Evolutionary conservation across 2,329 filamentous ascomycete species (phyloP).

Genomic region (Aspergillus sp.): DNA sequence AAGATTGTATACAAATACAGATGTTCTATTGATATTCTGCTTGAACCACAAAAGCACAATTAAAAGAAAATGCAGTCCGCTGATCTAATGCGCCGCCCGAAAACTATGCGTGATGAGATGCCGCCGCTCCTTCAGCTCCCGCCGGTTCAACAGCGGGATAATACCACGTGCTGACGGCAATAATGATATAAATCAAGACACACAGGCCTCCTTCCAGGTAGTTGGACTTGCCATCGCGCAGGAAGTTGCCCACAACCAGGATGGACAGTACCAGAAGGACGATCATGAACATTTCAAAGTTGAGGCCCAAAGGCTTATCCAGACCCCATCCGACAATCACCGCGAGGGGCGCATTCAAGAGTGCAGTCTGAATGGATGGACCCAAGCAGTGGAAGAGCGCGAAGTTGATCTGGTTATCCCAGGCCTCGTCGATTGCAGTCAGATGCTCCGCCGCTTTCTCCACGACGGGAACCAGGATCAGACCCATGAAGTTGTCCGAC

Average conservation of each 20-base stretch:
- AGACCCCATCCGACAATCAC: slow-evolving; percentile 82
- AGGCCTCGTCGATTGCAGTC: slow-evolving; percentile 80
- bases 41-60: too few relatives aligned
- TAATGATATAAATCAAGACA: slow-evolving; percentile 63
- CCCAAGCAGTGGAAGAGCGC: slow-evolving; percentile 82
- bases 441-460: slow-evolving; percentile 86
- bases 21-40: too few relatives aligned
- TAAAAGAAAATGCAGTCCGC: background rate
- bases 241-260: slow-evolving; percentile 80
- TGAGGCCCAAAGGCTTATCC: slow-evolving; percentile 67
- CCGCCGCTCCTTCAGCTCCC: background rate
- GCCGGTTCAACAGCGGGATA: slow-evolving; percentile 52
- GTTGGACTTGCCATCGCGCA: slow-evolving; percentile 84
- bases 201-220: slow-evolving; percentile 84
- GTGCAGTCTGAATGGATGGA: slow-evolving; percentile 82
- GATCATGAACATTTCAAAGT: slow-evolving; percentile 86
- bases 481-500: slow-evolving; percentile 60
- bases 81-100: background rate
- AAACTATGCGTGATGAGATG: background rate
- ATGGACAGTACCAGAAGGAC: slow-evolving; percentile 78
- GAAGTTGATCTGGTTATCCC: slow-evolving; percentile 68
- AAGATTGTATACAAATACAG: too few relatives aligned
- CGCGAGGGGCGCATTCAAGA: slow-evolving; percentile 81
- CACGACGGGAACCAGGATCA: slow-evolving; percentile 75
- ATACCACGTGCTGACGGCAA: slow-evolving; percentile 60